Conservation (phyloP, 495 filamentous ascomycete species). For the Halenospora varia region DNA sequence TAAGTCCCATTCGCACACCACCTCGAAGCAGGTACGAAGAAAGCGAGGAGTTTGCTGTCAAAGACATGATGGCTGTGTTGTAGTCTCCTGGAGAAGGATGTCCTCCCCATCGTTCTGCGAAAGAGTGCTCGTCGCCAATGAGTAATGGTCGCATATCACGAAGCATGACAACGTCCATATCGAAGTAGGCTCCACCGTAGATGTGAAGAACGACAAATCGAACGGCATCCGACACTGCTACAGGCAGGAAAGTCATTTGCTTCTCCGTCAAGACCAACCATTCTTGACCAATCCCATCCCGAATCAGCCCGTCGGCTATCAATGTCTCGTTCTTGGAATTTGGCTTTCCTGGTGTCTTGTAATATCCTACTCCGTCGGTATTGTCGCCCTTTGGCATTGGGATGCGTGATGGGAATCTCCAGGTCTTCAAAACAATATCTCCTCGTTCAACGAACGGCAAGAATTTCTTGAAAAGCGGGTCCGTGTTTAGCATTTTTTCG, state of each 20-base stretch:
- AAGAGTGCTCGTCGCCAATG: conserved; percentile 41
- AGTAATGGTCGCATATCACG: conserved; percentile 52
- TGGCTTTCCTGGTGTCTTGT: conserved; percentile 34
- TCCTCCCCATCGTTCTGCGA: conserved; percentile 55
- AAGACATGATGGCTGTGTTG: conserved; percentile 55
- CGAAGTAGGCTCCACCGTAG: conserved; percentile 51
- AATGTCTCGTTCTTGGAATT: conserved; percentile 36
- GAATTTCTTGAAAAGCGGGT: conserved; percentile 47
- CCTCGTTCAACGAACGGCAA: conserved; percentile 49
- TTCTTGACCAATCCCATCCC: conserved; percentile 41
- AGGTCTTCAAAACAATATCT: conserved; percentile 46
- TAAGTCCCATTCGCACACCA: conserved; percentile 54
- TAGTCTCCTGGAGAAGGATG: conserved; percentile 50
- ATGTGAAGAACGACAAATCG: conserved; percentile 53
- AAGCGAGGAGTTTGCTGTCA: conserved; percentile 50
- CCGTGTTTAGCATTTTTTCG: conserved; percentile 41
- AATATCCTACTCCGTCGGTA: conserved; percentile 36
- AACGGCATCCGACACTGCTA: conserved; percentile 42
- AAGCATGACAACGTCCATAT: conserved; percentile 56
- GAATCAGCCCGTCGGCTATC: conserved; percentile 45
- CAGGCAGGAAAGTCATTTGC: conserved; percentile 46
- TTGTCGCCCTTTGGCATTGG: conserved; percentile 42
- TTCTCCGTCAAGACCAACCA: conserved; percentile 48
- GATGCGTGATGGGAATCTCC: conserved; percentile 50
- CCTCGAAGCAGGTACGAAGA: conserved; percentile 52